Evolutionary conservation across 2,329 filamentous ascomycete species (phyloP).

Genomic region (Lachnellula occidentalis): DNA sequence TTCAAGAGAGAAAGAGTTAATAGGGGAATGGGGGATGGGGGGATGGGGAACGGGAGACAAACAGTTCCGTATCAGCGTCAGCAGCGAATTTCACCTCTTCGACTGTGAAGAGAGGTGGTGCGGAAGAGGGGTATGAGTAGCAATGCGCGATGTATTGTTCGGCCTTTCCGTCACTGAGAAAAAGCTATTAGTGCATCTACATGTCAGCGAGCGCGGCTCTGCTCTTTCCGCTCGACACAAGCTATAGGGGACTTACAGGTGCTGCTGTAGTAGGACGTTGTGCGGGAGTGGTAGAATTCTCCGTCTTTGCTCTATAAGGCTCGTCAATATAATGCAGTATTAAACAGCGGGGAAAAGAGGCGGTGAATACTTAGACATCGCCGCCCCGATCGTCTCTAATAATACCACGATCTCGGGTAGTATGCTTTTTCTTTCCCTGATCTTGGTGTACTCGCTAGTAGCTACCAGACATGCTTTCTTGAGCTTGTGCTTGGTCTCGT

Average conservation of each 20-base stretch:
- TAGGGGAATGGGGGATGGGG: background rate
- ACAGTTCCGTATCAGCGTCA: conserved; percentile 17
- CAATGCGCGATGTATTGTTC: conserved; percentile 17
- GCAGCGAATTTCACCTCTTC: conserved; percentile 19
- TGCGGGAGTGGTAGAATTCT: background rate
- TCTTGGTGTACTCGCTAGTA: conserved; percentile 7
- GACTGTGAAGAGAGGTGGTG: conserved; percentile 6
- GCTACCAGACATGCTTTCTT: conserved; percentile 4
- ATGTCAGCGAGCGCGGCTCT: background rate
- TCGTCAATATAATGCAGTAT: background rate
- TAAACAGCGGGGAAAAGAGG: background rate
- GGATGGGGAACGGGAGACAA: background rate
- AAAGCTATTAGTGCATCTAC: conserved; percentile 4
- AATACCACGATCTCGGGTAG: conserved; percentile 8
- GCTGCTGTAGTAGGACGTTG: background rate
- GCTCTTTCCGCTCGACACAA: background rate
- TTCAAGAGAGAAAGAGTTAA: background rate
- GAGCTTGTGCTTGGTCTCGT: conserved; percentile 7
- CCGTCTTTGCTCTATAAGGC: background rate
- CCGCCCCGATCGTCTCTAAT: conserved; percentile 13
- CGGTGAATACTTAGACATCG: conserved; percentile 2
- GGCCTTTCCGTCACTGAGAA: conserved; percentile 21
- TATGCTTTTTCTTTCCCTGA: conserved; percentile 10
- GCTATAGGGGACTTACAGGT: conserved; percentile 6
- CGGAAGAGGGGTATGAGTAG: conserved; percentile 3